Conservation (phyloP, 176 grass and related monocot species). For the Oryza brachyantha region DNA sequence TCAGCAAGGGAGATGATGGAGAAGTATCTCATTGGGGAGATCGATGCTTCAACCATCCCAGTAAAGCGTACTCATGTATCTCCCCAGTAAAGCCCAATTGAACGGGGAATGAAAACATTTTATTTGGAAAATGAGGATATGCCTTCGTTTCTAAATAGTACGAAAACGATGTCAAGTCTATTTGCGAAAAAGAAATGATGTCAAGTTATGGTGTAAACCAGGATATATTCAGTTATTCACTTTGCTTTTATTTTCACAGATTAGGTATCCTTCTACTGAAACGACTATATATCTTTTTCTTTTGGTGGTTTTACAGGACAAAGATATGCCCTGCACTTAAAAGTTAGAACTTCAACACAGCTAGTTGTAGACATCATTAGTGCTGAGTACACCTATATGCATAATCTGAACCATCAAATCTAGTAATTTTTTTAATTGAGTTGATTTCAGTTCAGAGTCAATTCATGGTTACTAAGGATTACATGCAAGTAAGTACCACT, state of each 20-base stretch:
- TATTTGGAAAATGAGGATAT: neutral
- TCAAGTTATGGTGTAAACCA: no score
- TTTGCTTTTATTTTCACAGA: neutral
- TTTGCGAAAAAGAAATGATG: no score
- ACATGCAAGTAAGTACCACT: neutral
- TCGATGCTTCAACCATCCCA: slow-evolving; percentile 70
- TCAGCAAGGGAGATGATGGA: slow-evolving; percentile 70
- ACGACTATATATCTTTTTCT: neutral
- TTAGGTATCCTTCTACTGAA: neutral
- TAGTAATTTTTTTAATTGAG: neutral
- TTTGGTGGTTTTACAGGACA: no score
- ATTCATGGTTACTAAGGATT: neutral
- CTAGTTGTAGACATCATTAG: neutral
- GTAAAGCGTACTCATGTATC: slow-evolving; percentile 41
- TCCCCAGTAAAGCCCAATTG: neutral
- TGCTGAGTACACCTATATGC: neutral
- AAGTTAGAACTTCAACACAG: neutral
- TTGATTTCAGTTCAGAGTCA: neutral
- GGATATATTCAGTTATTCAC: no score
- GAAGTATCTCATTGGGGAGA: slow-evolving; percentile 64
- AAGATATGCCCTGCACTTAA: neutral
- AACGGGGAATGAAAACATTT: neutral
- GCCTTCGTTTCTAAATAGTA: neutral
- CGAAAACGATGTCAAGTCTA: no score
- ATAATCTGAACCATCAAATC: neutral